Conservation (phyloP, 768 basidiomycete genomes). For the Amanita muscaria region DNA sequence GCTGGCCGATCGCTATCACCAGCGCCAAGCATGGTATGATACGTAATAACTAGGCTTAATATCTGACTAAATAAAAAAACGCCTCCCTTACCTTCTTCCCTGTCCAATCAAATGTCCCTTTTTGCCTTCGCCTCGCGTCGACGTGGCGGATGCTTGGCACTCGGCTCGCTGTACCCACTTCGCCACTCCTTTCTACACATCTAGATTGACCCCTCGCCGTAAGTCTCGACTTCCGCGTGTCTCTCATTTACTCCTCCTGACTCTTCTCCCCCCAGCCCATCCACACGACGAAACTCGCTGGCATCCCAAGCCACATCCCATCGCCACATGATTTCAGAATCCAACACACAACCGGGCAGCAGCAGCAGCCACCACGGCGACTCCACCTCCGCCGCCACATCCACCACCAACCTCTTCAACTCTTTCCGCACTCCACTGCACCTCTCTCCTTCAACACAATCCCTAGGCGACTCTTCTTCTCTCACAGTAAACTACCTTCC, state of each 20-base stretch:
- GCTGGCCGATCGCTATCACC: not conserved
- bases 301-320: slow-evolving; percentile 2
- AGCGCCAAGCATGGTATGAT: not conserved
- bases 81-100: too few relatives aligned
- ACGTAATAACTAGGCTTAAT: too few relatives aligned
- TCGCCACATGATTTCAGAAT: slow-evolving; percentile 1
- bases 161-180: not conserved
- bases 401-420: not conserved
- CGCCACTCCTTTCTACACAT: not conserved
- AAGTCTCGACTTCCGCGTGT: not conserved
- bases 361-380: not conserved
- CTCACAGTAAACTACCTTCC: slow-evolving; percentile 71
- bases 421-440: not conserved
- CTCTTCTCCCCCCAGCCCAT: not conserved
- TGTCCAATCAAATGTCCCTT: too few relatives aligned
- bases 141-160: not conserved
- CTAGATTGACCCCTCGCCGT: slow-evolving; percentile 5
- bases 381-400: not conserved
- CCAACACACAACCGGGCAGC: too few relatives aligned
- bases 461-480: slow-evolving; percentile 38
- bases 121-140: not conserved
- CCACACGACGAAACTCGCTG: not conserved
- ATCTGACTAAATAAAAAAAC: too few relatives aligned
- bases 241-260: not conserved
- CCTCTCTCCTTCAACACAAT: slow-evolving; percentile 21